phyloP scores from a whole-genome alignment of 129 eudicot species.

The Tanacetum coccineum region DNA sequence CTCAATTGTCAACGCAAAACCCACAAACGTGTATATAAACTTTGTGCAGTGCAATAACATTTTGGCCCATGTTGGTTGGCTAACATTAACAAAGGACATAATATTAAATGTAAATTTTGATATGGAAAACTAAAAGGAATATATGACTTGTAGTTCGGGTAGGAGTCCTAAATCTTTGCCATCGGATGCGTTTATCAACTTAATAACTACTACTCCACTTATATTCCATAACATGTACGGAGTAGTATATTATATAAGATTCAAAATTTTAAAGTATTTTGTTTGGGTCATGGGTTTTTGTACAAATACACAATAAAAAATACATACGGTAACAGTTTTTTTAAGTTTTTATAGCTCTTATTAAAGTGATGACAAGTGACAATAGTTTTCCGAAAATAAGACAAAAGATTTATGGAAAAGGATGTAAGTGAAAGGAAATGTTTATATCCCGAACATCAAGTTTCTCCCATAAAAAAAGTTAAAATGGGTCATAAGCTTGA shows the following conservation, averaged over 20 bases:
- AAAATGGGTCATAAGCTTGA: too few species aligned
- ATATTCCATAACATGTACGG: neutral
- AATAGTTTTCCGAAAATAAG: too few species aligned
- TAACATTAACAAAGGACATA: neutral
- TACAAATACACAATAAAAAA: too few species aligned
- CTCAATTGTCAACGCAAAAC: neutral
- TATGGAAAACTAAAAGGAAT: neutral
- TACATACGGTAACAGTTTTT: too few species aligned
- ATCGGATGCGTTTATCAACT: constrained; percentile 8
- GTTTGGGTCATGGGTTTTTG: neutral
- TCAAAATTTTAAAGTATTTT: too few species aligned
- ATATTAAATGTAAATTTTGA: neutral
- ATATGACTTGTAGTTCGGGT: constrained; percentile 23
- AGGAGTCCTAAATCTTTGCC: constrained; percentile 26
- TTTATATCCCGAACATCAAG: too few species aligned
- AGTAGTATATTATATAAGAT: neutral
- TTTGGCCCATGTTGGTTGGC: constrained; percentile 13
- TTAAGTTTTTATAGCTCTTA: too few species aligned
- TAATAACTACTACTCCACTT: constrained; percentile 15
- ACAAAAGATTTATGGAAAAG: too few species aligned
- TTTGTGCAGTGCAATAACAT: neutral
- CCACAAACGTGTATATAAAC: neutral
- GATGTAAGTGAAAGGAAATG: too few species aligned
- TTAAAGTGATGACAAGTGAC: too few species aligned
- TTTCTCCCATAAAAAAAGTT: too few species aligned